Percentiles rank a stretch among this genome's conserved stretches.
Conservation (phyloP, 176 grass and related monocot species). For the Carex littledalei region DNA sequence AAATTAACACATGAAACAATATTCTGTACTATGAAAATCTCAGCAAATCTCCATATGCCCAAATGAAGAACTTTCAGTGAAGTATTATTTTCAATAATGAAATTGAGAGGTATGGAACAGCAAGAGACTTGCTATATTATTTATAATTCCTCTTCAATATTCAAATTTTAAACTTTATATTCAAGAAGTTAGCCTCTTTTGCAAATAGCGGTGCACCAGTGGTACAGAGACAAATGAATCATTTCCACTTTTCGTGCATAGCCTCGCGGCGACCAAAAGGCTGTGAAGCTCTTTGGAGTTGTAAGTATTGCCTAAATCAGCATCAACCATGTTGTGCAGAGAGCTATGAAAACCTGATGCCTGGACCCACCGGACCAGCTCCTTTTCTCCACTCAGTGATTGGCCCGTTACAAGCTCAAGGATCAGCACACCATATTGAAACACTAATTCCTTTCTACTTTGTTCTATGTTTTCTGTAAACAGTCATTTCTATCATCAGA, state of each 20-base stretch:
- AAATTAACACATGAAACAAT: neutral
- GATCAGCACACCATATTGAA: slow-evolving; percentile 83
- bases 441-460: slow-evolving; percentile 47
- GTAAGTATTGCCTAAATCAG: slow-evolving; percentile 75
- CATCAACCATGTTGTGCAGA: slow-evolving; percentile 83
- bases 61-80: neutral
- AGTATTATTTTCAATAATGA: neutral
- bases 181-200: slow-evolving; percentile 39
- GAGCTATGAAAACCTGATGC: slow-evolving; percentile 55
- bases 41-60: neutral
- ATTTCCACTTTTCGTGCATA: slow-evolving; percentile 56
- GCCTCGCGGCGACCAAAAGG: slow-evolving; percentile 67
- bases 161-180: neutral
- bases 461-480: slow-evolving; percentile 53
- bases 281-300: slow-evolving; percentile 69
- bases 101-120: neutral
- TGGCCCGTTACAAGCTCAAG: slow-evolving; percentile 95
- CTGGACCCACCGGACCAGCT: slow-evolving; percentile 82
- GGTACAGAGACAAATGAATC: slow-evolving; percentile 44
- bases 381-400: slow-evolving; percentile 55
- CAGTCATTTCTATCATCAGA: slow-evolving; percentile 14
- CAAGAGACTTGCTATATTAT: neutral
- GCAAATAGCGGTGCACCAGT: slow-evolving; percentile 77
- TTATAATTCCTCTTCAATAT: slow-evolving; percentile 6
- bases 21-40: neutral